These are phyloP conservation scores for Sicyos edulis DNA, from an alignment of 306 rosid genomes.

Conservation along the genomic window DNA sequence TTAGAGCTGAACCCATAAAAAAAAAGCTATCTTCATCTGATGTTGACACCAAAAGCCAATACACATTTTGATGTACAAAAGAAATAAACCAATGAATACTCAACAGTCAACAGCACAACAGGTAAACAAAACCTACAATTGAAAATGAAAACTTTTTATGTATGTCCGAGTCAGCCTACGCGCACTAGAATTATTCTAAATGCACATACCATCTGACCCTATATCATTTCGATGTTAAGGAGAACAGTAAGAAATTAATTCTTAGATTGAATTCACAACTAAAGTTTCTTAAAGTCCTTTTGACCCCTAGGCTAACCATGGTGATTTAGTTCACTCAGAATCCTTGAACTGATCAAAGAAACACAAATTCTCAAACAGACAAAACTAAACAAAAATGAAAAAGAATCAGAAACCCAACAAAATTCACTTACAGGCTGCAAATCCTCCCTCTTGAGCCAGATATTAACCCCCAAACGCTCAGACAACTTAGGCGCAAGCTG, in stretches of 20 bases:
- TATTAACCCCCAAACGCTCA: conserved; percentile 48
- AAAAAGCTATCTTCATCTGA: background rate
- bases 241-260: no score
- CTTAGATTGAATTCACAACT: no score
- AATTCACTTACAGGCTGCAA: conserved; percentile 64
- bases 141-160: background rate
- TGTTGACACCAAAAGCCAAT: conserved; percentile 12
- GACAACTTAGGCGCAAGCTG: conserved; percentile 71
- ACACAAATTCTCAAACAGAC: background rate
- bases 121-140: background rate
- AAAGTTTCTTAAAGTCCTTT: no score
- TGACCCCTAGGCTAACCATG: background rate
- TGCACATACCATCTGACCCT: no score
- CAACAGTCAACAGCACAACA: background rate
- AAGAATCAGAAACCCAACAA: background rate
- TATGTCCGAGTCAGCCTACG: no score
- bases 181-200: no score
- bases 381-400: background rate
- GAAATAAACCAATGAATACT: background rate
- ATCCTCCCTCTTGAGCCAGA: conserved; percentile 95
- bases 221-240: no score
- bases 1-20: background rate
- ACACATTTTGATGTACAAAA: background rate
- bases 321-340: background rate
- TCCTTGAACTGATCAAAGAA: background rate